Base-by-base conservation (phyloP, 2,329 filamentous ascomycete species). In the Trichophyton simii region DNA sequence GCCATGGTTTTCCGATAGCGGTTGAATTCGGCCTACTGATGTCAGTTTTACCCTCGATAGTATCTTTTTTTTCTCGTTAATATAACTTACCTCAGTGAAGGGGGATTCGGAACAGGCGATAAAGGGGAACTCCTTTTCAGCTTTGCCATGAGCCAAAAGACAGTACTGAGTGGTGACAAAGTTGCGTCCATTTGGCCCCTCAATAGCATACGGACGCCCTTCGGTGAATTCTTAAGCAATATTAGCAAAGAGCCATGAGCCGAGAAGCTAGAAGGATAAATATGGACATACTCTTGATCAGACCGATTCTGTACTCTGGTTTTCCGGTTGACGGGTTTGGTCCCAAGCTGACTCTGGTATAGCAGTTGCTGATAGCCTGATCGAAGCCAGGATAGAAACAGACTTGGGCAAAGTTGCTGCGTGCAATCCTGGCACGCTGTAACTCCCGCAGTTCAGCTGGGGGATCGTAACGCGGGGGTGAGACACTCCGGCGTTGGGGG, bases 321-420 rank as follows among this genome's bases (percentile, higher is more conserved):
- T 86, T 79, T 2, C 87, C 86, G 3, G 83, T 88, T 22, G 85
- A 81, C 9, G 83, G 82, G 70, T 95, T 87, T 11, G 87, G 82
- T 0, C 91, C 92, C 61, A 96, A 83, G 64, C 86, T 88, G 66
- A 97, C 84, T 59, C 94, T 88, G 42, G 87, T 87, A 72, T 88
- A 99, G 73, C 91, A 95, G 59, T 90, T 90, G 15, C 80, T 84
- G 68, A 96, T 88, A 34, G 87, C 82, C 7, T 87, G 78, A 61
- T 95, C 88, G 67, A 99, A 96, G 3, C 87, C 87, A 9, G 94
- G 94, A 67, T 91, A 92, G 77, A 95, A 96, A 79, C 91, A 96
- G 61, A 96, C 87, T 69, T 92, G 85, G 5, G 88, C 87, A 72
- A 99, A 96, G 69, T 91, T 88, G 66, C 83, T 87, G 64, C 94